Evolutionary conservation across 192 early-diverging fungal species (phyloP), one percentile per base, ranked within the genome.

Genomic region (Coemansia erecta): DNA sequence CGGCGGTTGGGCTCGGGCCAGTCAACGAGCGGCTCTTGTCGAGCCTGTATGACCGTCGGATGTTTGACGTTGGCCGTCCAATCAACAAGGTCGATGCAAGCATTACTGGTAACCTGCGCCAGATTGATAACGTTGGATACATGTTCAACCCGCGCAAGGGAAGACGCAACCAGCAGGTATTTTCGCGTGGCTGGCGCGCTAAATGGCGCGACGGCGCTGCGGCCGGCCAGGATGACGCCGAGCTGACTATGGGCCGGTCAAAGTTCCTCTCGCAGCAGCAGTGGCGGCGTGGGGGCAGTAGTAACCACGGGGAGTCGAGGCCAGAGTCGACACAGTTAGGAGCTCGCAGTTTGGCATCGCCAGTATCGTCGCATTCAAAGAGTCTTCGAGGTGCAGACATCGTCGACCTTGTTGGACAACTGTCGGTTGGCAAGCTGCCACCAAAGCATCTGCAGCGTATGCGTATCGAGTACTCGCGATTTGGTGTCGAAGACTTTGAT

Each of bases 401-500:
- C 2, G 28, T 7, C 28, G 28, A 31, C 28, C 28, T 31, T 31
- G 7, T 7, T 7, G 28, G 4, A 31, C 39, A 21, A 43, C 19
- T 28, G 17, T 18, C 66, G 8, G 40, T 53, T 33, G 55, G 66
- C 40, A 69, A 62, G 18, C 58, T 65, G 55, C 53, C 53, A 14
- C 77, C 77, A 26, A 64, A 62, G 53, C 77, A 73, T 3, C 46
- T 80, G 58, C 71, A 66, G 39, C 63, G 39, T 14, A 71, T 80
- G 71, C 70, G 64, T 9, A 80, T 80, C 48, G 63, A 60, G 58
- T 80, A 80, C 55, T 90, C 88, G 69, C 84, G 88, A 57, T 98
- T 98, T 68, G 97, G 97, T 13, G 88, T 98, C 8, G 95, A 98
- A 56, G 97, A 98, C 80, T 98, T 97, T 81, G 97, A 99, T 68